Percentiles rank a stretch among this genome's conserved stretches.
These are phyloP conservation scores for Leccinum ochraceum DNA, from an alignment of 768 basidiomycete species.

Conservation along the genomic window DNA sequence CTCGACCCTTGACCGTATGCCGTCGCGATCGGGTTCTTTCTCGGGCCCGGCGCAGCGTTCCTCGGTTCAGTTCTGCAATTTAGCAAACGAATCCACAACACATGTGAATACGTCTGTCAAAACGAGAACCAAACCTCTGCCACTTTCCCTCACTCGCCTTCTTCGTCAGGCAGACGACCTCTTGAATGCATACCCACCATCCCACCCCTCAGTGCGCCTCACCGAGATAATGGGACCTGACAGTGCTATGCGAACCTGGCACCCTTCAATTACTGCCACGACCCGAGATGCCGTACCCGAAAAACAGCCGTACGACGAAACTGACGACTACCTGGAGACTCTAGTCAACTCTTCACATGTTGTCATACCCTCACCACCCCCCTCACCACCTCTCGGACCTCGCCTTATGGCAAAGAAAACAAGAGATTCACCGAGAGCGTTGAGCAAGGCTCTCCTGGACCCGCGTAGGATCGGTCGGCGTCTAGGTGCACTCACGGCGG, in stretches of 20 bases:
- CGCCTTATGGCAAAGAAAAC: slow-evolving; percentile 24
- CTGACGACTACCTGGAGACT: slow-evolving; percentile 30
- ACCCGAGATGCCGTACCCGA: slow-evolving; percentile 17
- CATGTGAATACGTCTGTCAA: slow-evolving; percentile 11
- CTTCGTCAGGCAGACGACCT: slow-evolving; percentile 61
- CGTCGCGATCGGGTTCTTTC: slow-evolving; percentile 10
- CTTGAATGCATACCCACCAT: slow-evolving; percentile 57
- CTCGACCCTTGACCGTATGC: no score
- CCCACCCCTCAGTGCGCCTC: slow-evolving; percentile 53
- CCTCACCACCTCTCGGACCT: slow-evolving; percentile 17
- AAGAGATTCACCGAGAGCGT: slow-evolving; percentile 9
- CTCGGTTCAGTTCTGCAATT: background rate
- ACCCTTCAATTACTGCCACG: slow-evolving; percentile 21
- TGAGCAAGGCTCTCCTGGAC: slow-evolving; percentile 11
- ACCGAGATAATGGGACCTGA: slow-evolving; percentile 73
- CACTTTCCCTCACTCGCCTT: slow-evolving; percentile 48
- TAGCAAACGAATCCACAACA: slow-evolving; percentile 1
- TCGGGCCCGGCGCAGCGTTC: slow-evolving; percentile 2
- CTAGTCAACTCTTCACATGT: slow-evolving; percentile 24
- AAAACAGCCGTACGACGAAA: slow-evolving; percentile 24
- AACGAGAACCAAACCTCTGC: slow-evolving; percentile 23
- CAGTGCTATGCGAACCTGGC: slow-evolving; percentile 76
- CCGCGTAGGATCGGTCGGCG: slow-evolving; percentile 22
- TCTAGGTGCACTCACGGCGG: slow-evolving; percentile 27
- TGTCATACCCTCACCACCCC: slow-evolving; percentile 29